These are phyloP conservation scores for Penicillium herquei DNA, from an alignment of 495 filamentous ascomycete genomes.

Conservation along the genomic window DNA sequence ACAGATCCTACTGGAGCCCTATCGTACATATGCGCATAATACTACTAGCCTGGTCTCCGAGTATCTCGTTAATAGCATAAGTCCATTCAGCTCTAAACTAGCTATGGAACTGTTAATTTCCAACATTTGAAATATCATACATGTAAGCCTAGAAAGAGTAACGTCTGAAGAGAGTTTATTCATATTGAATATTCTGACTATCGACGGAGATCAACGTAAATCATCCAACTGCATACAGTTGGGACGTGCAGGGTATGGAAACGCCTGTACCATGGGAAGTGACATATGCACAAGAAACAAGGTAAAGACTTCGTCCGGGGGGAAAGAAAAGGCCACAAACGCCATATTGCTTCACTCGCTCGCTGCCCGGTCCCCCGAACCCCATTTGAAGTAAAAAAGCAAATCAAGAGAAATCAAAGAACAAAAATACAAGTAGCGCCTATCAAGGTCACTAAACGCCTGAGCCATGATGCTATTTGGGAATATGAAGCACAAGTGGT, in stretches of 20 bases:
- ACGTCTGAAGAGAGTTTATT: slow-evolving; percentile 1
- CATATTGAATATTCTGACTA: slow-evolving; percentile 10
- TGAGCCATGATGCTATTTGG: slow-evolving; percentile 30
- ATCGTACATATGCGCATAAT: no score
- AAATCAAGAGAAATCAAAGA: not conserved
- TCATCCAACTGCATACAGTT: slow-evolving; percentile 7
- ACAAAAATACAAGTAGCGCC: not conserved
- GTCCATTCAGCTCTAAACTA: not conserved
- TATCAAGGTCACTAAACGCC: slow-evolving; percentile 18
- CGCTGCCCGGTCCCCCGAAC: slow-evolving; percentile 21
- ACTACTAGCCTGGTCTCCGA: no score
- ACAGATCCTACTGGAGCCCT: no score
- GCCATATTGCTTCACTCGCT: slow-evolving; percentile 23
- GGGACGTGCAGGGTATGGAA: slow-evolving; percentile 21
- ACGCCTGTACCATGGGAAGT: slow-evolving; percentile 11
- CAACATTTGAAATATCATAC: not conserved
- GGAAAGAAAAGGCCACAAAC: slow-evolving; percentile 25
- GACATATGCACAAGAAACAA: slow-evolving; percentile 20
- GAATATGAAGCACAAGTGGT: not conserved
- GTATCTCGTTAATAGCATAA: no score
- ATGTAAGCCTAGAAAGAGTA: not conserved
- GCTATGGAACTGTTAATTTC: not conserved
- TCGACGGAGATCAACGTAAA: slow-evolving; percentile 12
- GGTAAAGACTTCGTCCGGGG: slow-evolving; percentile 7
- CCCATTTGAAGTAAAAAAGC: slow-evolving; percentile 12